phyloP scores from a whole-genome alignment of 208 protist genomes.

The Kentomonas sorsogonicus region DNA sequence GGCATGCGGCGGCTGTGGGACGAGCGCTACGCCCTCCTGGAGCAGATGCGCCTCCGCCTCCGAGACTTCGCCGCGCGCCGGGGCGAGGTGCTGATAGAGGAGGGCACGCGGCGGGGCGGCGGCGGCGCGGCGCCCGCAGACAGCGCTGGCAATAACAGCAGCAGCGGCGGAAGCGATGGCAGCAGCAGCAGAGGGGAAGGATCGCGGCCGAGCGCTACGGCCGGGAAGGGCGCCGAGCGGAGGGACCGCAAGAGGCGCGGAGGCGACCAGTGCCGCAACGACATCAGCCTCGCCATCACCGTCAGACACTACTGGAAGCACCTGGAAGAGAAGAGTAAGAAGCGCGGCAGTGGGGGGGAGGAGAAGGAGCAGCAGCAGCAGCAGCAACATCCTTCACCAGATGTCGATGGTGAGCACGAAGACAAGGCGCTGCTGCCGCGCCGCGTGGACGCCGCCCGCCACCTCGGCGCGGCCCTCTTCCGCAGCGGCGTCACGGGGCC shows the following conservation, averaged over 20 bases:
- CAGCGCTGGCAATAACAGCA: constrained; percentile 5
- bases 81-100: constrained; percentile 41
- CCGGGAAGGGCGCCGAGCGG: neutral
- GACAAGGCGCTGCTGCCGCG: neutral
- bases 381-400: too few relatives aligned
- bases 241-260: neutral
- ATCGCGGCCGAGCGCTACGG: neutral
- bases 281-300: constrained; percentile 83
- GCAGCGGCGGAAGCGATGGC: too few relatives aligned
- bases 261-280: constrained; percentile 29
- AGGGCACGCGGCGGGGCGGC: constrained; percentile 1
- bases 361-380: neutral
- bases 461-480: constrained; percentile 71
- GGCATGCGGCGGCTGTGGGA: constrained; percentile 76
- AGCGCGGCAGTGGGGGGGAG: neutral
- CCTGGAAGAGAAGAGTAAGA: neutral
- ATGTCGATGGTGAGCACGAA: too few relatives aligned
- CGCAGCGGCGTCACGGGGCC: constrained; percentile 64
- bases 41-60: constrained; percentile 20
- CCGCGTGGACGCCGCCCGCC: constrained; percentile 19
- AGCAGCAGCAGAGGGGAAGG: neutral
- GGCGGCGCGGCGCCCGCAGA: constrained; percentile 3
- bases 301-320: constrained; percentile 29
- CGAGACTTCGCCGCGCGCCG: constrained; percentile 40
- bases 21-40: constrained; percentile 56